phyloP scores from a whole-genome alignment of 176 grass and related monocot species.

The Oryza brachyantha region DNA sequence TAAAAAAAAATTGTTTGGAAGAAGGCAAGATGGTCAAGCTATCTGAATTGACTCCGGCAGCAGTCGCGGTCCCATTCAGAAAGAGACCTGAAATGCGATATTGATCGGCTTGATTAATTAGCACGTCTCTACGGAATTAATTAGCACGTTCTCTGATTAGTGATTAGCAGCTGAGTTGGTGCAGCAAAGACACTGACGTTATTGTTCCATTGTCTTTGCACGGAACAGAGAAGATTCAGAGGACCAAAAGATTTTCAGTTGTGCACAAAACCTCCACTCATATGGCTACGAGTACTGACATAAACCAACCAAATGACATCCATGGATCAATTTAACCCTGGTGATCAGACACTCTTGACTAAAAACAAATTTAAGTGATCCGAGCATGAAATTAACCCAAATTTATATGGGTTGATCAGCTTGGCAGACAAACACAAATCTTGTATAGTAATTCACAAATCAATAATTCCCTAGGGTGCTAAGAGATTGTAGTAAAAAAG shows the following conservation, averaged over 20 bases:
- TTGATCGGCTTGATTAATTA: conserved; percentile 2
- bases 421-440: not conserved
- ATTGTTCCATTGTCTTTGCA: not conserved
- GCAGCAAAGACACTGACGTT: not conserved
- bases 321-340: not conserved
- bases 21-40: conserved; percentile 10
- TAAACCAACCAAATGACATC: not conserved
- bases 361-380: conserved; percentile 20
- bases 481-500: not conserved
- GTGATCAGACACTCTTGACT: not conserved
- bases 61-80: not conserved
- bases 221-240: not conserved
- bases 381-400: conserved; percentile 5
- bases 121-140: not conserved
- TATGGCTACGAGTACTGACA: not conserved
- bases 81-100: not conserved
- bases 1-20: not conserved
- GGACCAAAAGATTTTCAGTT: not conserved
- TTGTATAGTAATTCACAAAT: too few relatives aligned
- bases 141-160: not conserved
- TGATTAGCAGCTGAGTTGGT: not conserved
- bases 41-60: not conserved
- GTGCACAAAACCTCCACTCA: not conserved
- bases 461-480: not conserved
- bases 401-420: conserved; percentile 14